Evolutionary conservation across 2,329 filamentous ascomycete species (phyloP), one percentile per base, ranked within the genome.

Genomic region (Colletotrichum paranaense): DNA sequence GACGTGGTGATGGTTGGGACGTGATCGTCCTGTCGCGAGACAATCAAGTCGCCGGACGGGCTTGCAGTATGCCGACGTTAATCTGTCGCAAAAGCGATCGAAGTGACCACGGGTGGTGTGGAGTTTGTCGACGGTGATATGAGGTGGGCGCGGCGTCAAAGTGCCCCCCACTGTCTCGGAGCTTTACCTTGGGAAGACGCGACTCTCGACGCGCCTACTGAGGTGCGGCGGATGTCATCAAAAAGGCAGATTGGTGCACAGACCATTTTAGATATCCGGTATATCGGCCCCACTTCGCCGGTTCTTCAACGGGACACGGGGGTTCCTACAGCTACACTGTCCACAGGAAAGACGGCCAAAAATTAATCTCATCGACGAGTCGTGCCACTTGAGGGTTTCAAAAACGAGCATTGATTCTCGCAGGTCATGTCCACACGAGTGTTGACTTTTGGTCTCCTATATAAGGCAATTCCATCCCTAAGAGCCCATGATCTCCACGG

Each of bases 231-330:
- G 30, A 58, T 63, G 64, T 72, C 53, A 55, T 64, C 59, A 55
- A 68, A 68, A 52, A 22, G 32, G 49, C 38, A 55, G 28, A 9
- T 28, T n/a, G 38, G 7, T 0, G 69, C 69, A 72, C 65, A n/a
- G 42, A 4, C 64, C 65, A 68, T 11, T 5, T 3, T 0, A 11
- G 9, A 16, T 19, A 12, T 12, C 32, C 62, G 46, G 26, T 5
- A 49, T 9, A 7, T 7, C 65, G 69, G 69, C 65, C 65, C 69
- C 65, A 64, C 59, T 49, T n/a, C 8, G 22, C n/a, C 59, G 69
- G 69, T 26, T 58, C 30, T 9, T 30, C 9, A 24, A 28, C 57
- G 63, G 65, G 52, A 38, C 49, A 55, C 30, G 24, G 7, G 32
- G 32, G 32, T 12, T 12, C 26, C 16, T 26, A 12, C 30, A 42